A percentile compares a stretch with the other conserved stretches of the same genome.
phyloP scores from a whole-genome alignment of 1,139 yeast species.

The Nakaseomyces uthaithaninus region DNA sequence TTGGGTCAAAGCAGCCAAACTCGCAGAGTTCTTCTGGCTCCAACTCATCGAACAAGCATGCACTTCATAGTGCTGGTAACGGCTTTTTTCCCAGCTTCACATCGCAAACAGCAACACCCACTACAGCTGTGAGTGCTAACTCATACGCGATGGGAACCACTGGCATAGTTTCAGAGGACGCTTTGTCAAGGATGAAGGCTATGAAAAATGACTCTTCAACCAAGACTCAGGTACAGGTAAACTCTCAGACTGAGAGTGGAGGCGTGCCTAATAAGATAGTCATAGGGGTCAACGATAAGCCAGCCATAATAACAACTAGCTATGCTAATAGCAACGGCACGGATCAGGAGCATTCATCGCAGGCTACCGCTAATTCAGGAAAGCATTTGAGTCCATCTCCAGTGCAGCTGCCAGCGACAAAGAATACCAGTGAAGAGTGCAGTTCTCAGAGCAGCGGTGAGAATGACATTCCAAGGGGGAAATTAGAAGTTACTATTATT shows the following conservation, averaged over 20 bases:
- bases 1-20: conserved; percentile 16
- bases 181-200: conserved; percentile 29
- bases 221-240: conserved; percentile 2
- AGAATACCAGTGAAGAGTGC: conserved; percentile 6
- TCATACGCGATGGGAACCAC: conserved; percentile 68
- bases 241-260: background rate
- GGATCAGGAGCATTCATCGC: too few species aligned
- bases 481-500: conserved; percentile 67
- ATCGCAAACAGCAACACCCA: conserved; percentile 40
- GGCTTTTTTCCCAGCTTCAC: conserved; percentile 29
- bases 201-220: conserved; percentile 16
- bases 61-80: conserved; percentile 11
- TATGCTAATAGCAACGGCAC: background rate
- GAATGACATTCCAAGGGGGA: conserved; percentile 61
- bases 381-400: conserved; percentile 6
- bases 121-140: conserved; percentile 56
- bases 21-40: conserved; percentile 9
- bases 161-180: conserved; percentile 39
- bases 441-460: conserved; percentile 14
- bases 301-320: conserved; percentile 17
- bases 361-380: too few species aligned
- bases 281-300: conserved; percentile 9
- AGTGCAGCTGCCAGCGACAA: conserved; percentile 4
- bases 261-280: conserved; percentile 4
- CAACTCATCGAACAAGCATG: conserved; percentile 9